Conservation (phyloP, 306 rosid genomes). For the Erythrophleum fordii region DNA sequence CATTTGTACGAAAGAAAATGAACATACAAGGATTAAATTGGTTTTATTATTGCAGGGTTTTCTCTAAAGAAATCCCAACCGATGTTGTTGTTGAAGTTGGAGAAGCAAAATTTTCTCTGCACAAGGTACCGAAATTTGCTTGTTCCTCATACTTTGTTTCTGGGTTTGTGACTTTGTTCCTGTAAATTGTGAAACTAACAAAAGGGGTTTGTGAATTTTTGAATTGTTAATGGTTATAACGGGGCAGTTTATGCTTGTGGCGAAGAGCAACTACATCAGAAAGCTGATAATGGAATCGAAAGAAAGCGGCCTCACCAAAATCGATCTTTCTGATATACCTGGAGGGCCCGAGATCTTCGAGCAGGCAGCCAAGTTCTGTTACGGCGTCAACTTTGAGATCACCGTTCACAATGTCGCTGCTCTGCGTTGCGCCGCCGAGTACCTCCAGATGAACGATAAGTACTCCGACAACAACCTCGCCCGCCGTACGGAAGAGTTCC, state of each 20-base stretch:
- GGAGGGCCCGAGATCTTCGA: slow-evolving; percentile 90
- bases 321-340: slow-evolving; percentile 71
- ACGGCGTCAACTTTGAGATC: slow-evolving; percentile 90
- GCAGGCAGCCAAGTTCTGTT: slow-evolving; percentile 91
- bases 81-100: slow-evolving; percentile 76
- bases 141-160: not conserved
- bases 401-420: slow-evolving; percentile 76
- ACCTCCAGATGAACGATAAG: slow-evolving; percentile 77
- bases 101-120: slow-evolving; percentile 76
- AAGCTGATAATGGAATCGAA: slow-evolving; percentile 67
- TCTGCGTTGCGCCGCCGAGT: slow-evolving; percentile 81
- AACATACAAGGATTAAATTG: not conserved
- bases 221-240: not conserved
- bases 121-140: slow-evolving; percentile 61
- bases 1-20: not conserved
- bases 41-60: slow-evolving; percentile 57
- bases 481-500: slow-evolving; percentile 74
- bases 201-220: not conserved
- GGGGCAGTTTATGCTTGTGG: slow-evolving; percentile 82
- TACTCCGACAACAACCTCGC: slow-evolving; percentile 71
- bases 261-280: slow-evolving; percentile 84
- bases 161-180: slow-evolving; percentile 6
- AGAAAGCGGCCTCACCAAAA: slow-evolving; percentile 63
- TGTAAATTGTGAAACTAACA: not conserved
- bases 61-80: slow-evolving; percentile 78